Evolutionary conservation across 1,284 basidiomycete species (phyloP), one percentile per base, ranked within the genome.

Genomic region (Sphagnurus paluster): DNA sequence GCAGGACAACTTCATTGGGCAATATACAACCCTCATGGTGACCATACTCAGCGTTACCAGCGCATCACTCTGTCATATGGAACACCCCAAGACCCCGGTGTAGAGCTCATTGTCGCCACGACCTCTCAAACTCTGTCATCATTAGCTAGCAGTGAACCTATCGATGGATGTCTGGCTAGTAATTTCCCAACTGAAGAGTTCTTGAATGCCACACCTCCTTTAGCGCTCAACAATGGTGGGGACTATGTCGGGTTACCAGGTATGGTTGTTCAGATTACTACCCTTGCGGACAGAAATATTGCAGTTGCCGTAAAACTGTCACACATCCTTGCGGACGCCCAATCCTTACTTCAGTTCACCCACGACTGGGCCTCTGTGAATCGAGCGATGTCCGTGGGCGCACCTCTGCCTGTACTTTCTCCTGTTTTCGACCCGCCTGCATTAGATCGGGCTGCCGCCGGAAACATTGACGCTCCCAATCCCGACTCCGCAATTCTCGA

Each of bases 281-380:
- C 47, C 2, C 68, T 73, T 42, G 57, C 58, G 4, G 58, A 59
- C 36, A 49, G 52, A 16, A 58, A 56, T 5, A 39, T 56, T 9
- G 59, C 57, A 3, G 55, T 74, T 16, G 65, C 61, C 3, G 37
- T 70, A 13, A 65, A 68, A 49, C 50, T 69, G 20, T 61, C 64
- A 7, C 72, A 74, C 48, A 55, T 60, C 0, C 39, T 75, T 4
- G 67, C 68, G 1, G 72, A 75, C 49, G 71, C 71, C 2, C 66
- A 68, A 26, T 58, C 66, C 0, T 49, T 74, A 29, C 48, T 62
- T 8, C 58, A 57, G 10, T 74, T 74, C 49, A 57, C 66, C n/a
- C 56, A 59, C 24, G 67, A 70, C 51, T 75, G 72, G 72, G 61
- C 67, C 4, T 42, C 48, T 0, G 48, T 65, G 5, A 61, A 69